phyloP scores from a whole-genome alignment of 1,284 basidiomycete species.

The Porogramme epimiltina region DNA sequence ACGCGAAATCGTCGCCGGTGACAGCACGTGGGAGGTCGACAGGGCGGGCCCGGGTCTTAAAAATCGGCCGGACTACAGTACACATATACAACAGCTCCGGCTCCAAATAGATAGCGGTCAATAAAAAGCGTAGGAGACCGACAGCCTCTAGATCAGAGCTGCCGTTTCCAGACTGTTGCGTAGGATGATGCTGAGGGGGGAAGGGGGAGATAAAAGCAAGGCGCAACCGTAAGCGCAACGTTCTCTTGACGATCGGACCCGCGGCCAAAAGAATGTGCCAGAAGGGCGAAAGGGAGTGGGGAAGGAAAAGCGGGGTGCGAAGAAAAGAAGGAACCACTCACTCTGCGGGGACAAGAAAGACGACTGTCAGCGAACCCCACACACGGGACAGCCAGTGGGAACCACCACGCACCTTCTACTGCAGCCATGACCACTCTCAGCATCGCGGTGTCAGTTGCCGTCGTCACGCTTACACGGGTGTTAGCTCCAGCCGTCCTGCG shows the following conservation, averaged over 20 bases:
- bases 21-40: conserved; percentile 6
- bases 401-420: conserved; percentile 71
- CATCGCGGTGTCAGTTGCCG: conserved; percentile 92
- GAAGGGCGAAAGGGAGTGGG: conserved; percentile 16
- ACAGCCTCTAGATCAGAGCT: conserved; percentile 40
- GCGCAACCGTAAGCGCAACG: conserved; percentile 24
- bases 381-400: conserved; percentile 9
- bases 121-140: conserved; percentile 10
- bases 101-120: conserved; percentile 28
- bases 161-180: conserved; percentile 46
- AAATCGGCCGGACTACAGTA: conserved; percentile 23
- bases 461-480: conserved; percentile 68
- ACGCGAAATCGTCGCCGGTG: conserved; percentile 8
- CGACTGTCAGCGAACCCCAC: conserved; percentile 18
- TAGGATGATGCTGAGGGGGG: conserved; percentile 43
- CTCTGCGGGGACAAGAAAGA: conserved; percentile 53
- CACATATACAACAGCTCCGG: conserved; percentile 15
- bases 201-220: conserved; percentile 17
- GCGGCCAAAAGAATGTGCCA: conserved; percentile 18
- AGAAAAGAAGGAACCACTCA: conserved; percentile 56
- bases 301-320: conserved; percentile 27
- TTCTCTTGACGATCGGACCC: conserved; percentile 17
- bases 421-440: conserved; percentile 93
- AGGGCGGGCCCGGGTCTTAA: background rate
- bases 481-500: conserved; percentile 9